Base-by-base conservation (phyloP, 208 protist genomes). In the Tritrichomonas foetus region DNA sequence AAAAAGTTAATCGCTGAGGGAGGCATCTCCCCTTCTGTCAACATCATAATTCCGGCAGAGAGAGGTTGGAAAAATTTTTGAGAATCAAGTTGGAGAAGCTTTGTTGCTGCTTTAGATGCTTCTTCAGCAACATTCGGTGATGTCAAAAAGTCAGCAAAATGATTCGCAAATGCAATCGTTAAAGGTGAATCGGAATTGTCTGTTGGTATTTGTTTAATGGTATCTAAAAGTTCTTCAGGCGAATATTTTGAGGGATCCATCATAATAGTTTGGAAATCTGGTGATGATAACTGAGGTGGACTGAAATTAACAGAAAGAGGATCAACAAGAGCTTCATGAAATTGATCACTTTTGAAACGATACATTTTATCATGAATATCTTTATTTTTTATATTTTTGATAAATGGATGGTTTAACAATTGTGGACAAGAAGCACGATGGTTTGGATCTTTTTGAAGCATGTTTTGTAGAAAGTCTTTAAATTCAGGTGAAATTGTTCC, bases 401-500 rank as follows among this genome's bases (percentile, higher is more conserved):
- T 89, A n/a, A 89, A 89, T 39, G 78, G 78, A 89, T 89, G 47
- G 33, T 53, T 3, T n/a, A 89, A 14, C 30, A 89, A 57, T 57
- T 57, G 27, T 89, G 53, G 11, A 50, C 78, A 89, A 39, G 78
- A 57, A 57, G 44, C 44, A 44, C 78, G 44, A 30, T 89, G 9
- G 3, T 41, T 5, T 33, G 78, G 78, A 89, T 89, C 78, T 39
- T 89, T 89, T 57, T 89, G 78, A 22, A 89, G 47, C 78, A 89
- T 89, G 22, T 39, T n/a, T 3, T 53, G 41, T 33, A 89, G 47
- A 89, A 89, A 89, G 1, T 47, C 30, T 50, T 89, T 89, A 36
- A 89, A 89, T 16, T 89, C 27, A 25, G 25, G 27, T 33, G 78
- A 89, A 41, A 89, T 89, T 57, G 13, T 16, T 8, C 47, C 78